These are phyloP conservation scores for Pseudocercospora eumusae DNA, from an alignment of 2,329 filamentous ascomycete species.

Conservation along the genomic window DNA sequence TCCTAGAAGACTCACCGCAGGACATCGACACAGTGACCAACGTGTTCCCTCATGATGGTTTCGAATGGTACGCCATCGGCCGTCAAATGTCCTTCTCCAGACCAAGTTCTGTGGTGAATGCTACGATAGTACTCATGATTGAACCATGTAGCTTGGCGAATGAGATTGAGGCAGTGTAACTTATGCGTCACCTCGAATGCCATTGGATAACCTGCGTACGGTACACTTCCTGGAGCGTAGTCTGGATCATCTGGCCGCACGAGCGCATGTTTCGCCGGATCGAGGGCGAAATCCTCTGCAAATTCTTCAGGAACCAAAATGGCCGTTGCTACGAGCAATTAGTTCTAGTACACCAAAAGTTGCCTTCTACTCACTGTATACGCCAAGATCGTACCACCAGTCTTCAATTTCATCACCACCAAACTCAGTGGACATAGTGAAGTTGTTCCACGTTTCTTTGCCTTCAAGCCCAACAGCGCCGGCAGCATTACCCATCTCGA, in stretches of 20 bases:
- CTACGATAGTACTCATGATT: neutral
- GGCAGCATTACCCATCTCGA: neutral
- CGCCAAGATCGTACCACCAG: conserved; percentile 6
- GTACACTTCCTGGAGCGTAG: neutral
- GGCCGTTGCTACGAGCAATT: neutral
- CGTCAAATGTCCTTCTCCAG: neutral
- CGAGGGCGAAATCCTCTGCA: neutral
- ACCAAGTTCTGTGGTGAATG: neutral
- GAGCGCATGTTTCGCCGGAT: neutral
- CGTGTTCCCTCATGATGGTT: neutral
- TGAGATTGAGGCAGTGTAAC: conserved; percentile 8
- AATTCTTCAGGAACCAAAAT: conserved; percentile 1
- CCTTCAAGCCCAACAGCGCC: neutral
- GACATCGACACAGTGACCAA: conserved; percentile 15
- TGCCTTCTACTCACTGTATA: neutral
- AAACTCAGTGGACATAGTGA: neutral
- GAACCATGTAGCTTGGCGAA: neutral
- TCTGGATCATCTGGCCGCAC: conserved; percentile 3
- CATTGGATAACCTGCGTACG: neutral
- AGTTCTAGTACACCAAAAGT: neutral
- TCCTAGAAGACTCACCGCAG: conserved; percentile 9
- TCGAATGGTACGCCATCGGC: neutral
- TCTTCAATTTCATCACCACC: neutral
- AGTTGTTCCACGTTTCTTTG: neutral
- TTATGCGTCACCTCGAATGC: conserved; percentile 9